Evolutionary conservation across 2,329 filamentous ascomycete species (phyloP).

Genomic region (Parastagonospora avenae): DNA sequence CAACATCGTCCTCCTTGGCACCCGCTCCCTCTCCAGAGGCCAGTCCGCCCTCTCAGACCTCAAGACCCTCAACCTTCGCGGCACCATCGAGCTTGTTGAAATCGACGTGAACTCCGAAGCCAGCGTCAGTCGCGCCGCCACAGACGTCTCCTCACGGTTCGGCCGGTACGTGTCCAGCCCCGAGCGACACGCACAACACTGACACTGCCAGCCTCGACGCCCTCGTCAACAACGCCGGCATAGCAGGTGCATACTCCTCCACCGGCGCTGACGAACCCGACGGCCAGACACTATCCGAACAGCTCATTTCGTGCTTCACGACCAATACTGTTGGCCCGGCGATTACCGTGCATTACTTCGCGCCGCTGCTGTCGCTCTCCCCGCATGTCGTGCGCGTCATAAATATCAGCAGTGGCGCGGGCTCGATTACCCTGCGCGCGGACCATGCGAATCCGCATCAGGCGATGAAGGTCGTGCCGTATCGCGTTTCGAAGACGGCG

Average conservation of each 20-base stretch:
- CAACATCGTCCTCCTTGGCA: slow-evolving; percentile 32
- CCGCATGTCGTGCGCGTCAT: slow-evolving; percentile 30
- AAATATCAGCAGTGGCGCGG: slow-evolving; percentile 37
- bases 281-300: slow-evolving; percentile 2
- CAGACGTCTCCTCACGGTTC: slow-evolving; percentile 26
- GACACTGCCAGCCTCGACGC: slow-evolving; percentile 27
- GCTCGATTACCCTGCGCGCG: slow-evolving; percentile 33
- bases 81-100: slow-evolving; percentile 43
- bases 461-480: slow-evolving; percentile 24
- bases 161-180: slow-evolving; percentile 15
- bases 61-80: slow-evolving; percentile 20
- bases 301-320: slow-evolving; percentile 24
- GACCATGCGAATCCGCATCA: slow-evolving; percentile 25
- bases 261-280: slow-evolving; percentile 4
- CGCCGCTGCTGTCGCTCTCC: slow-evolving; percentile 20
- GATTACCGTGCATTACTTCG: slow-evolving; percentile 13
- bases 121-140: slow-evolving; percentile 46
- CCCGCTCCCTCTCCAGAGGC: slow-evolving; percentile 23
- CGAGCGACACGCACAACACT: neutral
- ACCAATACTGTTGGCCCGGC: slow-evolving; percentile 27
- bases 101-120: slow-evolving; percentile 51
- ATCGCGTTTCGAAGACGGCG: slow-evolving; percentile 44
- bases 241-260: slow-evolving; percentile 10
- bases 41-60: slow-evolving; percentile 28
- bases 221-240: slow-evolving; percentile 47